Base-by-base conservation (phyloP, 257 asterid species). In the Solanum piurae region DNA sequence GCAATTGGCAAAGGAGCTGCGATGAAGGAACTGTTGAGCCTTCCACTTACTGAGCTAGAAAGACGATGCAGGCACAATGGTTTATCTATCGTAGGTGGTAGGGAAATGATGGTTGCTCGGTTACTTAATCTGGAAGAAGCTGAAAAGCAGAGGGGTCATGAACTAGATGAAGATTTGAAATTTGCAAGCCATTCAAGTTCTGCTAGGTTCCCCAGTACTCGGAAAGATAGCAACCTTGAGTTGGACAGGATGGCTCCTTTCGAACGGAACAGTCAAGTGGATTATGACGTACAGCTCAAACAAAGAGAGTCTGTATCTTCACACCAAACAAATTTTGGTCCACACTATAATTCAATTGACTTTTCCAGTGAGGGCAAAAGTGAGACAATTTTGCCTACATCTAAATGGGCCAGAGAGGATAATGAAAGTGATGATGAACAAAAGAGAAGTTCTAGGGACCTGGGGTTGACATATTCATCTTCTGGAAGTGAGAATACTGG, bases 1-100 rank as follows among this genome's bases (percentile, higher is more conserved):
- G 99, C 99, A 71, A 96, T 96, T 90, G 98, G 98, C 71, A 95
- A 94, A 91, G 98, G 99, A 83, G 99, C 99, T 89, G 98, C 98
- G 58, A 95, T 90, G 96, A 91, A 86, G 90, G 98, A 96, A 92
- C 94, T 96, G 66, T 88, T 91, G 87, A 93, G 44, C 89, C 94
- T 96, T 91, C 97, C 98, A 84, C 92, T 96, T 76, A 89, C 90
- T 46, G 99, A 96, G 90, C 93, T 96, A 89, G 99, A 96, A 90
- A 93, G 99, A 86, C 94, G 99, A 85, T 96, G 99, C 90, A 91
- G 98, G 82, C 98, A 96, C 89, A 95, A 95, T 89, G 99, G 98
- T 60, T 87, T 95, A 87, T 96, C 98, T 88, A 96, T 94, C 34
- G 93, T 96, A 85, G 98, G 99, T 88, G 98, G 99, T 58, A 90